Conservation (phyloP, 2,329 filamentous ascomycete species). For the Fusarium compactum region DNA sequence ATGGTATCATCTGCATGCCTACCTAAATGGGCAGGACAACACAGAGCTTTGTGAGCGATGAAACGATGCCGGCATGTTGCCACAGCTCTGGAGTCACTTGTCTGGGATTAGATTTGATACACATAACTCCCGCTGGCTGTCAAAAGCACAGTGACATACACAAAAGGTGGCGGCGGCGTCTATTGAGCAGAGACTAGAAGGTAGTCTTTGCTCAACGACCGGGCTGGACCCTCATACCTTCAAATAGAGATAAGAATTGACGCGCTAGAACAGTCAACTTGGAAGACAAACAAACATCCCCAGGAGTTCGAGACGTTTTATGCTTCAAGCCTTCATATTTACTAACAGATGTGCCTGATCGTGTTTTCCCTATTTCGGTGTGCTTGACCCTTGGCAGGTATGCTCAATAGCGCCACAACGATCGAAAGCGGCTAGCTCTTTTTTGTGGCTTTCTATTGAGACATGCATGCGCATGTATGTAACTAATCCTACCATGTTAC, state of each 20-base stretch:
- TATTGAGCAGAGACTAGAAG: conserved; percentile 27
- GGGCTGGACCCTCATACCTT: conserved; percentile 31
- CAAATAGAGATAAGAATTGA: conserved; percentile 23
- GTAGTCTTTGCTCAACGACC: conserved; percentile 11
- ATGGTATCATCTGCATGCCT: not conserved
- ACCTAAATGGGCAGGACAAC: conserved; percentile 12
- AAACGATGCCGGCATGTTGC: not conserved
- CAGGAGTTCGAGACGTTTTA: conserved; percentile 13
- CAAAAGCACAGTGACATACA: conserved; percentile 3
- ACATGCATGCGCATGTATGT: not conserved
- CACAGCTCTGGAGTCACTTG: not conserved
- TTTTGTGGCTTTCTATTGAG: conserved; percentile 24
- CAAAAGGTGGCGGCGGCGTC: conserved; percentile 20
- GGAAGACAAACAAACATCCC: conserved; percentile 4
- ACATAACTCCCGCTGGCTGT: conserved; percentile 9
- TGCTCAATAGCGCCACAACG: conserved; percentile 10
- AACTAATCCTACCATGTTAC: not conserved
- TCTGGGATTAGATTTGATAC: not conserved
- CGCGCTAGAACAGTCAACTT: conserved; percentile 23
- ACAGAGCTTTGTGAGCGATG: conserved; percentile 10
- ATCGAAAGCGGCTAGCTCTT: not conserved
- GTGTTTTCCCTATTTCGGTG: conserved; percentile 6
- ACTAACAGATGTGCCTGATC: not conserved
- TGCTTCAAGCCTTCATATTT: conserved; percentile 14
- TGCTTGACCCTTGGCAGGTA: not conserved